Conservation (phyloP, 371 early-diverging fungal genomes). For the Apophysomyces sp. region DNA sequence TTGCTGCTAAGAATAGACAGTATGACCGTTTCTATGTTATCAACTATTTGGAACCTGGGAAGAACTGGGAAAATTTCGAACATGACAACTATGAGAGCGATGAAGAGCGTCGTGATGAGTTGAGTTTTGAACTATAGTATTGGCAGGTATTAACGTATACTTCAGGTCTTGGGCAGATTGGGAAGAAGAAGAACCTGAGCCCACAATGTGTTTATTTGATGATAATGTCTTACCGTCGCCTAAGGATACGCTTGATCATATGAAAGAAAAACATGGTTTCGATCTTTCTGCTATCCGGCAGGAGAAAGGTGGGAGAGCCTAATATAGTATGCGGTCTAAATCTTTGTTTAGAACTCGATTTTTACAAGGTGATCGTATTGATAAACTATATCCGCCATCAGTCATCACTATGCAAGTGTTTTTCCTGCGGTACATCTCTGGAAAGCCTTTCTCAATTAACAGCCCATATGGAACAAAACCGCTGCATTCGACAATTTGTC, state of each 20-base stretch:
- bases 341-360: constrained; percentile 57
- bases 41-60: constrained; percentile 91
- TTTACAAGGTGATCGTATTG: constrained; percentile 81
- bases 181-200: constrained; percentile 72
- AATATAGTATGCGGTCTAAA: not conserved
- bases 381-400: constrained; percentile 89
- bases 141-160: not conserved
- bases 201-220: constrained; percentile 79
- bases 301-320: constrained; percentile 33
- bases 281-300: constrained; percentile 65
- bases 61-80: constrained; percentile 89
- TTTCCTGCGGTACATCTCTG: constrained; percentile 61
- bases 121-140: constrained; percentile 19
- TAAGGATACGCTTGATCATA: constrained; percentile 69
- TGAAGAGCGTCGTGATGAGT: constrained; percentile 68
- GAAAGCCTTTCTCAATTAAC: constrained; percentile 47
- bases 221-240: constrained; percentile 61
- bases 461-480: constrained; percentile 54
- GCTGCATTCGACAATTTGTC: constrained; percentile 50
- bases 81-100: constrained; percentile 79
- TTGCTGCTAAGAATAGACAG: constrained; percentile 82
- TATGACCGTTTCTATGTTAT: constrained; percentile 97
- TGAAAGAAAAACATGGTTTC: constrained; percentile 73
- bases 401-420: constrained; percentile 67
- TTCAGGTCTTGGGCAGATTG: constrained; percentile 77